These are phyloP conservation scores for Gomphus sp. DNA, from an alignment of 1,284 basidiomycete genomes.

Conservation along the genomic window DNA sequence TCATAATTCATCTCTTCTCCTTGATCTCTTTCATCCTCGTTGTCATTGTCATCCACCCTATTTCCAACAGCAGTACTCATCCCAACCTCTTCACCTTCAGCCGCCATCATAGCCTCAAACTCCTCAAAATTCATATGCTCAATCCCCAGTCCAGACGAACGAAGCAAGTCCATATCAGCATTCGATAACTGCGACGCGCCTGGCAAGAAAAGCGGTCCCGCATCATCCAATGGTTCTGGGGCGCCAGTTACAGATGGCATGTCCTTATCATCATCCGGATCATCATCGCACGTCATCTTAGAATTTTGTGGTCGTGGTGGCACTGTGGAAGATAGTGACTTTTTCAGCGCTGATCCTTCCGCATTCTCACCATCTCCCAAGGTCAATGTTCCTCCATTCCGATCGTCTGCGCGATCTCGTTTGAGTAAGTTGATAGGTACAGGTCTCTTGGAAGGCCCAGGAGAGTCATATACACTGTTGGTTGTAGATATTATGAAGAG, in stretches of 20 bases:
- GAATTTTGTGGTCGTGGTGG: background rate
- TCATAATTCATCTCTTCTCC: background rate
- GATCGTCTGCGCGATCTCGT: background rate
- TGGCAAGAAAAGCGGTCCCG: conserved; percentile 57
- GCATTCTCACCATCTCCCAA: background rate
- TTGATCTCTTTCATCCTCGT: background rate
- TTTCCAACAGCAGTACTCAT: conserved; percentile 48
- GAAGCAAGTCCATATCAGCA: conserved; percentile 39
- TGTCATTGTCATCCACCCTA: conserved; percentile 22
- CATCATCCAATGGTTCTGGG: conserved; percentile 5
- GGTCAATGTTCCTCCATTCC: background rate
- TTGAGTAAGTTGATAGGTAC: background rate
- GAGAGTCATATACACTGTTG: background rate
- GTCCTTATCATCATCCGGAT: background rate
- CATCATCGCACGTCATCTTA: background rate
- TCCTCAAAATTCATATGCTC: conserved; percentile 58
- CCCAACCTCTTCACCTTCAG: conserved; percentile 54
- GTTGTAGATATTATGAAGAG: conserved; percentile 72
- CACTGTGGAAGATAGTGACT: background rate
- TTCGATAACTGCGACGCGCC: conserved; percentile 39
- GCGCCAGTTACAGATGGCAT: background rate
- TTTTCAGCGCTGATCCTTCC: background rate
- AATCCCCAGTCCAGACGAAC: conserved; percentile 50
- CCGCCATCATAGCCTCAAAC: conserved; percentile 53
- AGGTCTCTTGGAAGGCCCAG: background rate